phyloP scores from a whole-genome alignment of 495 filamentous ascomycete species.

The Aspergillus mulundensis region DNA sequence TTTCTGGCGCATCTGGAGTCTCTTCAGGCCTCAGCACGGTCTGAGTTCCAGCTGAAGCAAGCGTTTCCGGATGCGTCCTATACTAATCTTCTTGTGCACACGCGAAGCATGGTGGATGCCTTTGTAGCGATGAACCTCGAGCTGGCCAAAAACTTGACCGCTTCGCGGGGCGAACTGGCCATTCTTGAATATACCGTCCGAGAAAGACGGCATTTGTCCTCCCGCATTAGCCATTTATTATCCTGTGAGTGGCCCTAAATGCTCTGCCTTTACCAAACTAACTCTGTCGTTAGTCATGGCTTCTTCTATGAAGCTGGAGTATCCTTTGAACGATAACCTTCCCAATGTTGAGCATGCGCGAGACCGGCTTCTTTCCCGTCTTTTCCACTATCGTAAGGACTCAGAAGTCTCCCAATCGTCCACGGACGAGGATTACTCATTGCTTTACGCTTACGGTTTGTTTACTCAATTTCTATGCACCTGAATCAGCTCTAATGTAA shows the following conservation, averaged over 20 bases:
- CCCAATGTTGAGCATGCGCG: constrained; percentile 76
- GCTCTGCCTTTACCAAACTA: constrained; percentile 9
- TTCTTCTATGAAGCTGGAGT: constrained; percentile 87
- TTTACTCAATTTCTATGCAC: neutral
- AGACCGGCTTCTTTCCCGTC: constrained; percentile 82
- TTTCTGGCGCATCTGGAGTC: constrained; percentile 64
- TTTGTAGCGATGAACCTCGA: constrained; percentile 96
- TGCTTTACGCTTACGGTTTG: constrained; percentile 71
- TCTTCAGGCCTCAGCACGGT: constrained; percentile 65
- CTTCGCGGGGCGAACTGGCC: constrained; percentile 73
- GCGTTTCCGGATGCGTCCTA: constrained; percentile 73
- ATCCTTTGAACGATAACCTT: constrained; percentile 81
- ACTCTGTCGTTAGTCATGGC: constrained; percentile 63
- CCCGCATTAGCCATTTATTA: constrained; percentile 87
- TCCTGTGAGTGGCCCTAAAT: constrained; percentile 51
- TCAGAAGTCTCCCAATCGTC: constrained; percentile 49
- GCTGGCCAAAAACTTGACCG: constrained; percentile 71
- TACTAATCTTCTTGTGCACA: constrained; percentile 68
- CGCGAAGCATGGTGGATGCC: constrained; percentile 78
- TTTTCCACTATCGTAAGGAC: constrained; percentile 77
- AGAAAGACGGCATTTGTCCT: constrained; percentile 75
- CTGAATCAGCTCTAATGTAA: constrained; percentile 1
- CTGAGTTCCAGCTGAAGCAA: constrained; percentile 79
- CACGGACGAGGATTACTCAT: constrained; percentile 64
- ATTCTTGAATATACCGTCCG: constrained; percentile 73